These are phyloP conservation scores for Fusarium falciforme DNA, from an alignment of 2,329 filamentous ascomycete species.

Conservation along the genomic window DNA sequence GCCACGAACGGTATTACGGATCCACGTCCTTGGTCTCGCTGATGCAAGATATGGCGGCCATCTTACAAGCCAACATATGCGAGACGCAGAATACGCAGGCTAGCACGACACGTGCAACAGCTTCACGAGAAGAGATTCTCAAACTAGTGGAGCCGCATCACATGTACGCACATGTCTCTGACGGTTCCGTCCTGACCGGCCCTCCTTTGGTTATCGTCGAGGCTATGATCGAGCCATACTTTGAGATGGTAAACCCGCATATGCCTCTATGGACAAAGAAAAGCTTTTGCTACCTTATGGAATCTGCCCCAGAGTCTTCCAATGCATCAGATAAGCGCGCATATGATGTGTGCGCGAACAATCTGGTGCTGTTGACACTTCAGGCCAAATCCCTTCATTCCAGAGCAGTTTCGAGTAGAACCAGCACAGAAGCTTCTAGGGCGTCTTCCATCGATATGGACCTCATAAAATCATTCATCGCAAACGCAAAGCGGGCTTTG, in stretches of 20 bases:
- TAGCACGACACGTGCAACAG: background rate
- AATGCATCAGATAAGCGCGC: slow-evolving; percentile 5
- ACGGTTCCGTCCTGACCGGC: slow-evolving; percentile 10
- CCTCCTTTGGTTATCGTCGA: slow-evolving; percentile 15
- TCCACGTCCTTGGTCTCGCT: slow-evolving; percentile 9
- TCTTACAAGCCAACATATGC: slow-evolving; percentile 2
- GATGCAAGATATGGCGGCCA: slow-evolving; percentile 14
- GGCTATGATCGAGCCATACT: slow-evolving; percentile 21
- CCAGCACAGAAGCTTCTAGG: background rate
- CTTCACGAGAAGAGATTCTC: slow-evolving; percentile 7
- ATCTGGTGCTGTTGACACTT: slow-evolving; percentile 12
- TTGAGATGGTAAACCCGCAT: slow-evolving; percentile 13
- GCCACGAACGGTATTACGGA: slow-evolving; percentile 11
- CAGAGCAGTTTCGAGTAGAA: background rate
- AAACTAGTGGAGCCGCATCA: background rate
- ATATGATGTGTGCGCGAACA: slow-evolving; percentile 18
- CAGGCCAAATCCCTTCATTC: slow-evolving; percentile 18
- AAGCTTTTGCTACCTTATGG: background rate
- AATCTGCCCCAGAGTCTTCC: background rate
- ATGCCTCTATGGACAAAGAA: slow-evolving; percentile 16
- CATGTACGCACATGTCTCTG: background rate
- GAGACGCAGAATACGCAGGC: background rate
- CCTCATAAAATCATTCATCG: slow-evolving; percentile 8
- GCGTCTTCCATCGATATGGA: slow-evolving; percentile 7
- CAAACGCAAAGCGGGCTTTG: slow-evolving; percentile 13